Evolutionary conservation across 495 filamentous ascomycete species (phyloP).

Genomic region (Umbilicaria muhlenbergii): DNA sequence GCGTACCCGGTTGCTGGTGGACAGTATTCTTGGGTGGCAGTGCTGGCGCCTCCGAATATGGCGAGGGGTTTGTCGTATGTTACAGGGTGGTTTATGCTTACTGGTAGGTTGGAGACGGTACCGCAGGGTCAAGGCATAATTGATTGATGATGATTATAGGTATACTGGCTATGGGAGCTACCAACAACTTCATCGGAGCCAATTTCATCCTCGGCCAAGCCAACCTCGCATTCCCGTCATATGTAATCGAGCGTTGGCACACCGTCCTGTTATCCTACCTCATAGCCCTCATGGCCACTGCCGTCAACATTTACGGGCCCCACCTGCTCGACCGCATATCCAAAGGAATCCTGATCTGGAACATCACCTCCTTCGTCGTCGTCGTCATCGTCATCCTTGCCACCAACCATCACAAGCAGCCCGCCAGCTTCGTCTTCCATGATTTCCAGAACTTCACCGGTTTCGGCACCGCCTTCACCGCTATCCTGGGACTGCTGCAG

Average conservation of each 20-base stretch:
- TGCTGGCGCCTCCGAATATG: slow-evolving; percentile 35
- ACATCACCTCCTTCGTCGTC: slow-evolving; percentile 35
- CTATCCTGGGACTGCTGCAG: slow-evolving; percentile 40
- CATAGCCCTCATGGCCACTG: slow-evolving; percentile 25
- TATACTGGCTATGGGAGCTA: slow-evolving; percentile 40
- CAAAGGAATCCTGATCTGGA: slow-evolving; percentile 35
- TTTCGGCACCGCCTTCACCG: slow-evolving; percentile 32
- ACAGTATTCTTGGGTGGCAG: slow-evolving; percentile 42
- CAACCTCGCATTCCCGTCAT: slow-evolving; percentile 35
- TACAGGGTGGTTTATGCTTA: slow-evolving; percentile 39
- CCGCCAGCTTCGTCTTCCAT: slow-evolving; percentile 37
- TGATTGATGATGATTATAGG: slow-evolving; percentile 13
- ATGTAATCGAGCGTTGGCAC: slow-evolving; percentile 40
- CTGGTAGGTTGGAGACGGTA: slow-evolving; percentile 17
- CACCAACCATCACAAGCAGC: slow-evolving; percentile 37
- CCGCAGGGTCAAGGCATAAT: slow-evolving; percentile 10
- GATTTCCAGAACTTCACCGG: slow-evolving; percentile 43
- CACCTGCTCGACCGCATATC: slow-evolving; percentile 37
- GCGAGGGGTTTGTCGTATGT: slow-evolving; percentile 31
- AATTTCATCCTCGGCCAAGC: slow-evolving; percentile 41
- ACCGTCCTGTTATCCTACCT: slow-evolving; percentile 36
- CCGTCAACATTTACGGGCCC: slow-evolving; percentile 34
- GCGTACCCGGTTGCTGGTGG: slow-evolving; percentile 37
- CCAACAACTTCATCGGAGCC: slow-evolving; percentile 38
- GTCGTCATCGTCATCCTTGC: slow-evolving; percentile 35